phyloP scores from a whole-genome alignment of 73 alveolate genomes.

The Diophrys appendiculata region DNA sequence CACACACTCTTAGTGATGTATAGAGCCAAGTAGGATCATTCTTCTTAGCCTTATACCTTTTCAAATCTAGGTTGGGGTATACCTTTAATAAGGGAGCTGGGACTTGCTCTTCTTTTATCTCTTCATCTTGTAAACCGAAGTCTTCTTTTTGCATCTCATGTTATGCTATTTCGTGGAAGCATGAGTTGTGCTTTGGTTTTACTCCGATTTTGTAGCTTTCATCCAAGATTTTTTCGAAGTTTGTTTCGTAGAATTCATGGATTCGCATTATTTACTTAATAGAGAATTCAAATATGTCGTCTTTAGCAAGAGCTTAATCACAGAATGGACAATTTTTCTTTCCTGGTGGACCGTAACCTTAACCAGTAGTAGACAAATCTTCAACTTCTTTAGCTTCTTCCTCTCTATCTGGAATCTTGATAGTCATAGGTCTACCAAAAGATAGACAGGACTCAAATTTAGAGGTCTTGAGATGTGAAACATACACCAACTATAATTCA shows the following conservation, averaged over 20 bases:
- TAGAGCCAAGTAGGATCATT: slow-evolving; percentile 22
- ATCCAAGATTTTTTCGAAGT: neutral
- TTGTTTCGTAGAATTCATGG: slow-evolving; percentile 8
- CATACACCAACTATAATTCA: slow-evolving; percentile 23
- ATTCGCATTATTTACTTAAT: slow-evolving; percentile 10
- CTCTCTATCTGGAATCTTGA: slow-evolving; percentile 23
- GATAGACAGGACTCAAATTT: neutral
- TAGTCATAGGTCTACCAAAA: neutral
- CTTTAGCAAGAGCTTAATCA: neutral
- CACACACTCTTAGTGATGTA: slow-evolving; percentile 3
- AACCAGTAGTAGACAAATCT: neutral
- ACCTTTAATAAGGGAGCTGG: slow-evolving; percentile 5
- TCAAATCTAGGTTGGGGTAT: neutral
- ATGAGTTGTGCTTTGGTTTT: neutral
- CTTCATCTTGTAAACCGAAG: neutral
- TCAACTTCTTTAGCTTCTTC: too few species aligned
- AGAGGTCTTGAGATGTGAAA: slow-evolving; percentile 9
- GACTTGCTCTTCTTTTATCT: neutral
- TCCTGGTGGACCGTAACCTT: neutral
- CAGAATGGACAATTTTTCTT: slow-evolving; percentile 6
- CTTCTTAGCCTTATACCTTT: neutral
- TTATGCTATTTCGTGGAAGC: neutral
- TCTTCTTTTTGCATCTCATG: neutral
- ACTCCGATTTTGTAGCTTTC: neutral
- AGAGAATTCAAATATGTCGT: slow-evolving; percentile 17